Evolutionary conservation across 441 rosid genomes (phyloP), one percentile per base, ranked within the genome.

Genomic region (Adansonia madagascariensis): DNA sequence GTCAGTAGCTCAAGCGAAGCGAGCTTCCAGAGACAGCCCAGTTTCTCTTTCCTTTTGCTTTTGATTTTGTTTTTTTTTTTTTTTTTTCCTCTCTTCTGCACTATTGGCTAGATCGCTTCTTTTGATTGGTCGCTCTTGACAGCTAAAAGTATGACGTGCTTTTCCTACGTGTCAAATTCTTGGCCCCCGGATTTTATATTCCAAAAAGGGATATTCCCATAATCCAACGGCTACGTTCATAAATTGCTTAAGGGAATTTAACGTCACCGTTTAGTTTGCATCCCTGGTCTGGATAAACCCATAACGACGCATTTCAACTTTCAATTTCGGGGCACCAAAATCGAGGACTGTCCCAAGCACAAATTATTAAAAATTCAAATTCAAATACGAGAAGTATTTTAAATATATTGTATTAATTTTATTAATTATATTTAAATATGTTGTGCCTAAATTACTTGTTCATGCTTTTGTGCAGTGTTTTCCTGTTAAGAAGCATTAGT

Each of bases 51-150:
- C 35, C 35, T 27, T 27, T 27, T 24, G 27, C 0, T 27, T 27
- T 27, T 27, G 35, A 27, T 27, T 27, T 27, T 3, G 35, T 24
- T 24, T 24, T 27, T 27, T 27, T 27, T 27, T 27, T 27, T 27
- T 27, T 27, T 27, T 27, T 27, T 27, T 27, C 2, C 31, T 27
- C 31, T 27, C 31, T 55, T 74, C 43, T 46, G 75, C 79, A 63
- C 41, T 17, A 78, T 43, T 84, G 85, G 87, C 79, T 31, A 6
- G 27, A 14, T 31, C 11, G 14, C 52, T 24, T 18, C 20, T 68
- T 81, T 39, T 80, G 55, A 82, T 84, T 84, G 83, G 85, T 0
- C 0, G 12, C 3, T 31, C 14, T 63, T 50, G 75, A 43, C 69
- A 72, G 11, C 63, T 9, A 6, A 53, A 17, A 4, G 3, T 22